Evolutionary conservation across 2,329 filamentous ascomycete genomes (phyloP).

Genomic region (Cladosporium colombiae): DNA sequence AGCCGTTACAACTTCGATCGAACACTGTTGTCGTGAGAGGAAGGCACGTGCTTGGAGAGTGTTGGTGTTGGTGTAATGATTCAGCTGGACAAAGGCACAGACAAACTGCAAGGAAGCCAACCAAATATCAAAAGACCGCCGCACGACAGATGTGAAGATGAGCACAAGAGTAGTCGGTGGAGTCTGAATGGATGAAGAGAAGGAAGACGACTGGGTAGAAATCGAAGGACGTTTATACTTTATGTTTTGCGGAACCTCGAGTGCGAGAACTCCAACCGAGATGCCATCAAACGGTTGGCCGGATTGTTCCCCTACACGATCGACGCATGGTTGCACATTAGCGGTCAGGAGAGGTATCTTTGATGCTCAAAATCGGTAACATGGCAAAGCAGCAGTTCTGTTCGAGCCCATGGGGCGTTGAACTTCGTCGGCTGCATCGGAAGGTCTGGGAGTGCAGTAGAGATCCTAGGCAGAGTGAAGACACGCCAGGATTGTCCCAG

Average conservation of each 20-base stretch:
- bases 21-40: not conserved
- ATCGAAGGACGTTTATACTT: constrained; percentile 2
- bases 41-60: constrained; percentile 1
- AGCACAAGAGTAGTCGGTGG: constrained; percentile 16
- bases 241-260: constrained; percentile 13
- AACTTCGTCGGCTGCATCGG: not conserved
- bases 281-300: constrained; percentile 12
- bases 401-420: constrained; percentile 10
- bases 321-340: not conserved
- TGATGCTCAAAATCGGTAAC: constrained; percentile 10
- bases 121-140: constrained; percentile 10
- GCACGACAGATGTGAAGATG: constrained; percentile 15
- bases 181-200: constrained; percentile 12
- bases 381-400: constrained; percentile 9
- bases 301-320: not conserved
- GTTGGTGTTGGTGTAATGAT: constrained; percentile 4
- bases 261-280: constrained; percentile 1
- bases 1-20: not conserved
- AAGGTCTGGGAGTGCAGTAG: not conserved
- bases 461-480: not conserved
- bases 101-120: constrained; percentile 13
- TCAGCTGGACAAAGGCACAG: constrained; percentile 7
- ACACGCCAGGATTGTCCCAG: not conserved
- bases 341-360: not conserved
- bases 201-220: constrained; percentile 19